Base-by-base conservation (phyloP, 768 basidiomycete genomes). In the Baorangia bicolor region DNA sequence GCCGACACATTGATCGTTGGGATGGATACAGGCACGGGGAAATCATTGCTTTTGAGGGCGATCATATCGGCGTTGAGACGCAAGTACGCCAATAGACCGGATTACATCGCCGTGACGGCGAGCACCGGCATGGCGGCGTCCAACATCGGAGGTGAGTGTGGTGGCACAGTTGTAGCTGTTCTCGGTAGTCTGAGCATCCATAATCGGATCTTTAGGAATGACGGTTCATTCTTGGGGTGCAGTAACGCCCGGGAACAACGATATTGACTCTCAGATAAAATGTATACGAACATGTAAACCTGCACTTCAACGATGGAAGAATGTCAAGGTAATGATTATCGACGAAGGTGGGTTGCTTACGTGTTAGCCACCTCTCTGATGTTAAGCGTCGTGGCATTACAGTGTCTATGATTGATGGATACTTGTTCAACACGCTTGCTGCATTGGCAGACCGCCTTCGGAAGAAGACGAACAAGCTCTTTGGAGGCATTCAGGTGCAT, bases 331-430 rank as follows among this genome's bases (percentile, higher is more conserved):
- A 2, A 75, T 88, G 48, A 77, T 89, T 55, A 79, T 88, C 25
- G 87, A 88, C 59, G 86, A 88, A 71, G 77, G 86, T 83, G 49
- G 55, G 76, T 62, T 11, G 13, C 11, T 3, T 27, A 16, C 16
- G 28, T 20, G 28, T 14, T 1, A 2, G 2, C 20, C 20, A 2
- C 1, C 9, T 39, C 2, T 20, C 2, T 12, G 14, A 13, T n/a
- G 39, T 16, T 18, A 1, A 53, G 2, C 4, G 10, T 46, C 2
- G 25, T 23, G 37, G 5, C 21, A 27, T 27, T 43, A 3, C 41
- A 88, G 85, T 86, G 1, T 88, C 87, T 1, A 88, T 88, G 87
- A 77, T 89, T 14, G 85, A 88, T 61, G 86, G 80, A 1, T 67
- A 77, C 20, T 60, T 83, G 13, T 85, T 87, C 51, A 81, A 88